Percentiles rank a stretch among this genome's conserved stretches.
phyloP scores from a whole-genome alignment of 1,284 basidiomycete genomes.

The Entoloma clypeatum region DNA sequence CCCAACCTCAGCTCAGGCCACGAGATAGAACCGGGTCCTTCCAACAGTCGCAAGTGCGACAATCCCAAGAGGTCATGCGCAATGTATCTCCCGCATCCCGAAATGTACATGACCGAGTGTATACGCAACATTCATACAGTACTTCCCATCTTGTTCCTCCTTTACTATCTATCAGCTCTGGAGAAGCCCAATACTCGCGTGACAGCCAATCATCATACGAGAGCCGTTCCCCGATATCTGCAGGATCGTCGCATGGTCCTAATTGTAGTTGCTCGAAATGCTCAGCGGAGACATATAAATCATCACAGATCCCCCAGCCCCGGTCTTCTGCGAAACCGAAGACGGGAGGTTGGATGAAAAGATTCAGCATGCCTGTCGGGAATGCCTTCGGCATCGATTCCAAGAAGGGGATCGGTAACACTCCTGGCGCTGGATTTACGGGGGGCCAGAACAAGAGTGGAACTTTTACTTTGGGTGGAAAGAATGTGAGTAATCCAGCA shows the following conservation, averaged over 20 bases:
- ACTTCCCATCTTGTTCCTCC: conserved; percentile 38
- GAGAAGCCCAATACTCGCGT: conserved; percentile 18
- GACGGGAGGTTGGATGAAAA: conserved; percentile 65
- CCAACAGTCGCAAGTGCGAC: conserved; percentile 24
- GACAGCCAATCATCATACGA: conserved; percentile 16
- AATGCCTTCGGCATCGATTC: conserved; percentile 50
- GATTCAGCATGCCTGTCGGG: conserved; percentile 70
- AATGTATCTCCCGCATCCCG: conserved; percentile 4
- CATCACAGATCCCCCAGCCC: conserved; percentile 26
- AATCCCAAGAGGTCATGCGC: conserved; percentile 14
- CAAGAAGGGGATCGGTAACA: conserved; percentile 33
- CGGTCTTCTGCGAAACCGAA: conserved; percentile 53
- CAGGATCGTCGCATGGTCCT: conserved; percentile 40
- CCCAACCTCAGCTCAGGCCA: conserved; percentile 22
- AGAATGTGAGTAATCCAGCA: conserved; percentile 37
- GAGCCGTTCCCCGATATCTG: conserved; percentile 12
- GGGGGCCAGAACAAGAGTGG: conserved; percentile 21
- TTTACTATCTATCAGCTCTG: conserved; percentile 22
- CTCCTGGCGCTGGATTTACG: conserved; percentile 14
- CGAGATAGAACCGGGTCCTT: conserved; percentile 35
- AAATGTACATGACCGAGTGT: conserved; percentile 5
- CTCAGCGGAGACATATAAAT: conserved; percentile 49
- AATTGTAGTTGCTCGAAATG: conserved; percentile 61
- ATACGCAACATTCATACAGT: conserved; percentile 16
- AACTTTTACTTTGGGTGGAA: conserved; percentile 38